Evolutionary conservation across 495 filamentous ascomycete genomes (phyloP).

Genomic region (Neurospora sp.): DNA sequence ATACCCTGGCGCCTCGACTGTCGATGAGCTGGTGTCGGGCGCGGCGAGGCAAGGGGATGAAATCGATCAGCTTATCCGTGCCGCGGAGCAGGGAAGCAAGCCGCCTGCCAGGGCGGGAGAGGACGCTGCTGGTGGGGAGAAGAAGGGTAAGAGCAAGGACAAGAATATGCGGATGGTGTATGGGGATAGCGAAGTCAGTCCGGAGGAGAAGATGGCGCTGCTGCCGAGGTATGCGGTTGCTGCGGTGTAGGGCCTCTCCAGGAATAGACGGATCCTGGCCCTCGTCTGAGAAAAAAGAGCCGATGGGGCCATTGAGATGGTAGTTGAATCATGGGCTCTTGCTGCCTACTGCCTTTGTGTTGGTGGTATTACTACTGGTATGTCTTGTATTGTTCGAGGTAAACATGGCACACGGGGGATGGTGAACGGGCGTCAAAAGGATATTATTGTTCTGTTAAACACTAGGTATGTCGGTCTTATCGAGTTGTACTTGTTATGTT

Average conservation of each 20-base stretch:
- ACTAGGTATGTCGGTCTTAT: not conserved
- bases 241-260: not conserved
- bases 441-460: not conserved
- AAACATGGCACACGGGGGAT: constrained; percentile 1
- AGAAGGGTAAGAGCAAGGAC: constrained; percentile 59
- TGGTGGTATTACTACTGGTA: not conserved
- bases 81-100: constrained; percentile 47
- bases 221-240: constrained; percentile 52
- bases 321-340: not conserved
- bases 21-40: constrained; percentile 53
- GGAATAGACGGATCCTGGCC: not conserved
- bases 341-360: not conserved
- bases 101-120: constrained; percentile 33
- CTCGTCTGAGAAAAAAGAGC: not conserved
- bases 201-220: constrained; percentile 77
- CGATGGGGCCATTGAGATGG: not conserved
- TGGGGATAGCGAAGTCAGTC: constrained; percentile 65
- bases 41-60: constrained; percentile 35
- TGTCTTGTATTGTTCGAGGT: not conserved
- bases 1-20: constrained; percentile 28
- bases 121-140: constrained; percentile 47
- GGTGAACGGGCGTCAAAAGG: not conserved
- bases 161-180: constrained; percentile 66
- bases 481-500: not conserved
- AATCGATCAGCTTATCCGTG: constrained; percentile 47